These are phyloP conservation scores for Boletus sensibilis DNA, from an alignment of 768 basidiomycete species.

Conservation along the genomic window DNA sequence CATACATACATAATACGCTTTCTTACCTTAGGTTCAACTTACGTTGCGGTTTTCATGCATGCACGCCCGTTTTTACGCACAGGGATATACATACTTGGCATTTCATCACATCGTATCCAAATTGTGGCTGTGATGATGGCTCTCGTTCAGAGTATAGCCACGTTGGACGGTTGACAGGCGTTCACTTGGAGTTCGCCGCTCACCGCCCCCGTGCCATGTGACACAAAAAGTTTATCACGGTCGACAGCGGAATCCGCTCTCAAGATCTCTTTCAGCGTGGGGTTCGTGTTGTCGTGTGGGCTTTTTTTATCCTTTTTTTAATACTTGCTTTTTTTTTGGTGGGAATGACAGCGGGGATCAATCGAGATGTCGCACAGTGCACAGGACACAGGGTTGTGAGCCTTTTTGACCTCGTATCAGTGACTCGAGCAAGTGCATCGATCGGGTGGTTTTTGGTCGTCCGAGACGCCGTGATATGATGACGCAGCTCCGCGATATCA, in stretches of 20 bases:
- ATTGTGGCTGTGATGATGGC: not conserved
- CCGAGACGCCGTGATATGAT: too few relatives aligned
- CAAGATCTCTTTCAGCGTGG: not conserved
- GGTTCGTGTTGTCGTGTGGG: not conserved
- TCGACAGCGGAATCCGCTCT: not conserved
- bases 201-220: not conserved
- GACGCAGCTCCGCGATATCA: too few relatives aligned
- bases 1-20: conserved; percentile 1
- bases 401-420: not conserved
- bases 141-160: not conserved
- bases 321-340: not conserved
- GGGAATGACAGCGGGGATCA: conserved; percentile 2
- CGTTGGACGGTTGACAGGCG: not conserved
- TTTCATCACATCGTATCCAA: not conserved
- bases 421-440: too few relatives aligned
- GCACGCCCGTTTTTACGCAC: not conserved
- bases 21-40: not conserved
- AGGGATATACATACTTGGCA: not conserved
- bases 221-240: not conserved
- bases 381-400: not conserved
- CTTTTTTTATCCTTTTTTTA: too few relatives aligned
- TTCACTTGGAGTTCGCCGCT: not conserved
- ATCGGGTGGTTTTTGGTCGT: too few relatives aligned
- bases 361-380: not conserved
- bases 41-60: not conserved